Percentiles rank a stretch among this genome's conserved stretches.
phyloP scores from a whole-genome alignment of 768 basidiomycete species.

The Lactarius evosmus region DNA sequence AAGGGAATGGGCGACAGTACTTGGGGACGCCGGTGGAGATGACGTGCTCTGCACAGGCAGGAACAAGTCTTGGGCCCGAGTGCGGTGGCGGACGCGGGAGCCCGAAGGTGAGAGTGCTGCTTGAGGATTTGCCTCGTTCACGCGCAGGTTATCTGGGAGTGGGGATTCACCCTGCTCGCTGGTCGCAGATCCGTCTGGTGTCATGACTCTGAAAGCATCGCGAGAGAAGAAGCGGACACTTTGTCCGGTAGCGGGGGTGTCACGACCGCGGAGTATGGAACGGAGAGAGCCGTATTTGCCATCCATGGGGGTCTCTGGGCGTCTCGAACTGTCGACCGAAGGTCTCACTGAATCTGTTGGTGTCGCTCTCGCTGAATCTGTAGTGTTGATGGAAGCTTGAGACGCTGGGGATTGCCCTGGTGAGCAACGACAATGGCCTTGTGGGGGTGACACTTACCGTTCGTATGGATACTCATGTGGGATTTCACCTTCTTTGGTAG shows the following conservation, averaged over 20 bases:
- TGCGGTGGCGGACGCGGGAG: slow-evolving; percentile 19
- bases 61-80: slow-evolving; percentile 27
- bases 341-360: slow-evolving; percentile 32
- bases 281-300: slow-evolving; percentile 52
- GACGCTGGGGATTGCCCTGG: slow-evolving; percentile 6
- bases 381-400: slow-evolving; percentile 29
- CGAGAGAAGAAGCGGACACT: slow-evolving; percentile 76
- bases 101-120: slow-evolving; percentile 23
- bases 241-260: slow-evolving; percentile 73
- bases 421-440: background rate
- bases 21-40: slow-evolving; percentile 27
- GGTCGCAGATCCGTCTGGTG: slow-evolving; percentile 57
- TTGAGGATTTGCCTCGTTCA: slow-evolving; percentile 33
- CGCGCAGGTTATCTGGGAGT: slow-evolving; percentile 33
- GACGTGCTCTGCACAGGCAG: slow-evolving; percentile 18
- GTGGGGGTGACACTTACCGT: slow-evolving; percentile 11
- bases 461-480: slow-evolving; percentile 23
- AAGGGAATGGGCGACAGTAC: slow-evolving; percentile 21
- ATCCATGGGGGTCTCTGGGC: slow-evolving; percentile 36
- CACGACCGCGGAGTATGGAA: slow-evolving; percentile 68
- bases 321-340: slow-evolving; percentile 29
- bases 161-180: slow-evolving; percentile 35
- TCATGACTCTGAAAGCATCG: slow-evolving; percentile 62
- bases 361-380: slow-evolving; percentile 31
- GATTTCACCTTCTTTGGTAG: slow-evolving; percentile 29